Conservation (phyloP, 2,329 filamentous ascomycete genomes). For the Colletotrichum echinochloae region DNA sequence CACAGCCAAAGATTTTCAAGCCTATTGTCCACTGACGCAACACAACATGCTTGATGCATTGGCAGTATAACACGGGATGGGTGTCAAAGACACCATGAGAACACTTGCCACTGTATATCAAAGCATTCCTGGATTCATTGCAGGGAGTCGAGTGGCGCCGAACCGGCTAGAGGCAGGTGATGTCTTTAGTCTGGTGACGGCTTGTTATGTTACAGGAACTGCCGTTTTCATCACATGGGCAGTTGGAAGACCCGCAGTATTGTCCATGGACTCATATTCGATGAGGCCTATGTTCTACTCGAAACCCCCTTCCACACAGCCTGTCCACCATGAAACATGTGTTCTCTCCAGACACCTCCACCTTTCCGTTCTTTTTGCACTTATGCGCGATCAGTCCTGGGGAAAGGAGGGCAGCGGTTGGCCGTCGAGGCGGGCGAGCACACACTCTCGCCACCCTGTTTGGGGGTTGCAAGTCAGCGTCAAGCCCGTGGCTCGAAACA, state of each 20-base stretch:
- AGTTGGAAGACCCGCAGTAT: not conserved
- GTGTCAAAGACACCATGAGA: rapidly evolving
- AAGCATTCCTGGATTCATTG: too few relatives aligned
- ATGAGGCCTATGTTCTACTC: not conserved
- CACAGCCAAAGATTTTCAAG: not conserved
- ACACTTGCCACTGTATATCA: too few relatives aligned
- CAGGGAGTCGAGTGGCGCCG: not conserved
- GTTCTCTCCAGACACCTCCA: rapidly evolving
- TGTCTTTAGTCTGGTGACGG: rapidly evolving
- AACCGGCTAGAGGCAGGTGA: not conserved
- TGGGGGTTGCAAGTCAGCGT: not conserved
- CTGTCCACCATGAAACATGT: too few relatives aligned
- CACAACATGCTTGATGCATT: too few relatives aligned
- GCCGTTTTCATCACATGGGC: too few relatives aligned
- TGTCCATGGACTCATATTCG: not conserved
- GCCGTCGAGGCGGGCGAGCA: not conserved
- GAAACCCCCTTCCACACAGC: not conserved
- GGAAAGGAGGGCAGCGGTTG: not conserved
- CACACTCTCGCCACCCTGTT: not conserved
- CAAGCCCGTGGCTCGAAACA: not conserved
- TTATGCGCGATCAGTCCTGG: not conserved
- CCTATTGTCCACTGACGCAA: not conserved
- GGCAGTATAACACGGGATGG: rapidly evolving
- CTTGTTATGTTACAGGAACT: not conserved
- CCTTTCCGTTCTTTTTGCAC: not conserved